Percentiles rank a stretch among this genome's conserved stretches.
Conservation (phyloP, 768 basidiomycete genomes). For the Tephrocybe sp. region DNA sequence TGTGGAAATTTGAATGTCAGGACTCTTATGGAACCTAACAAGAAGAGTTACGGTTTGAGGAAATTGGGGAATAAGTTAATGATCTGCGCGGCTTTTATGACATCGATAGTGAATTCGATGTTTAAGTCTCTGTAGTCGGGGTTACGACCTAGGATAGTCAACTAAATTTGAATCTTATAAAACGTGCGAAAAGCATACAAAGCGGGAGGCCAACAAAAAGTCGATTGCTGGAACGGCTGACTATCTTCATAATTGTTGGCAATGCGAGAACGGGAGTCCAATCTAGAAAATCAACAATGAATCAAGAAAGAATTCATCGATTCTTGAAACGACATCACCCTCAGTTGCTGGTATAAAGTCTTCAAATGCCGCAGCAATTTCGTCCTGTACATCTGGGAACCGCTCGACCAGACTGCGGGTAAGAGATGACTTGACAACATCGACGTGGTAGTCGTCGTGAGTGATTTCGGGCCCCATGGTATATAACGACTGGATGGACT, state of each 20-base stretch:
- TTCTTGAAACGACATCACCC: slow-evolving; percentile 17
- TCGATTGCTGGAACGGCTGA: slow-evolving; percentile 39
- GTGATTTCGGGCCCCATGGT: slow-evolving; percentile 33
- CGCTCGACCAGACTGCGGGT: slow-evolving; percentile 38
- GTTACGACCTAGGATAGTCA: slow-evolving; percentile 29
- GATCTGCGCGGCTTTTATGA: slow-evolving; percentile 24
- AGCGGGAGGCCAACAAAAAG: slow-evolving; percentile 46
- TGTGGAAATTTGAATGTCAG: slow-evolving; percentile 14
- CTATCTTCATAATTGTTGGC: slow-evolving; percentile 31
- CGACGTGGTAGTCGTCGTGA: slow-evolving; percentile 29
- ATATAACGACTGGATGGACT: slow-evolving; percentile 38
- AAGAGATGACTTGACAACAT: slow-evolving; percentile 29
- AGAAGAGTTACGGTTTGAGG: slow-evolving; percentile 35
- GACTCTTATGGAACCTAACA: slow-evolving; percentile 12
- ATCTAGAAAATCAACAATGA: slow-evolving; percentile 24
- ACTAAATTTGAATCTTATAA: not conserved
- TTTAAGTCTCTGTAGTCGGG: slow-evolving; percentile 31
- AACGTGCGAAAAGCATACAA: slow-evolving; percentile 24
- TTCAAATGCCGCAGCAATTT: slow-evolving; percentile 39
- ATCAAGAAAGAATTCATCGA: slow-evolving; percentile 4
- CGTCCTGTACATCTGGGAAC: slow-evolving; percentile 44
- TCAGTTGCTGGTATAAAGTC: slow-evolving; percentile 34
- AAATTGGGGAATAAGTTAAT: slow-evolving; percentile 35
- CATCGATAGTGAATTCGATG: slow-evolving; percentile 30
- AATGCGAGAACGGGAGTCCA: slow-evolving; percentile 32